Evolutionary conservation across 1,284 basidiomycete species (phyloP).

Genomic region (Rhodotorula mucilaginosa): DNA sequence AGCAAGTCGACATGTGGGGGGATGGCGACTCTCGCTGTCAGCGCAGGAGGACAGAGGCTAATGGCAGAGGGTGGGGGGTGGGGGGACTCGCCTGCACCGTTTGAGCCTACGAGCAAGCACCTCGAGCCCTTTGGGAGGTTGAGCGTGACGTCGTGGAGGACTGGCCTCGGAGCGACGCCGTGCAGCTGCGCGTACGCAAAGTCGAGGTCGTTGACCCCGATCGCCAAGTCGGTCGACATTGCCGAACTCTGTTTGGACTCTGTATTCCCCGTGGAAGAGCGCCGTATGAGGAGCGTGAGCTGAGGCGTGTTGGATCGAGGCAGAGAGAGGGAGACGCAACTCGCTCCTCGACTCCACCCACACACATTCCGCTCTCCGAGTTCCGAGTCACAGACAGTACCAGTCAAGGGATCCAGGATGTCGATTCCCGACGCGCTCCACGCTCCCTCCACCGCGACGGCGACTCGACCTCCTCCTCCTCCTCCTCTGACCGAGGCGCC

Average conservation of each 20-base stretch:
- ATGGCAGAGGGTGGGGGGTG: too few species aligned
- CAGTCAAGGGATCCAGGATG: background rate
- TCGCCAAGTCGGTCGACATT: constrained; percentile 46
- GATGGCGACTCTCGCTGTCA: background rate
- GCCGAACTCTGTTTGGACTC: background rate
- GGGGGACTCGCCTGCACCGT: constrained; percentile 64
- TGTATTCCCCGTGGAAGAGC: background rate
- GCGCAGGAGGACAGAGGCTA: too few species aligned
- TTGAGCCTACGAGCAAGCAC: constrained; percentile 83
- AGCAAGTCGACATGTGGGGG: background rate
- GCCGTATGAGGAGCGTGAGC: background rate
- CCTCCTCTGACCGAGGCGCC: background rate
- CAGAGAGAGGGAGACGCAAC: background rate
- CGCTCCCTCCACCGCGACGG: background rate
- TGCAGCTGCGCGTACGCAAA: constrained; percentile 58
- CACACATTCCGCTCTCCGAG: background rate
- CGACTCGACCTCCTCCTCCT: background rate
- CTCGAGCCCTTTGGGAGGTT: constrained; percentile 69
- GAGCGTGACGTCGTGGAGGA: constrained; percentile 64
- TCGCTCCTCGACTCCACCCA: background rate
- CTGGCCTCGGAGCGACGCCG: constrained; percentile 38
- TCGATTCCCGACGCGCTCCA: constrained; percentile 8
- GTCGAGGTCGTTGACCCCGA: constrained; percentile 62
- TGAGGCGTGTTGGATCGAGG: too few species aligned
- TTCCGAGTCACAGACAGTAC: too few species aligned